These are phyloP conservation scores for Corylus heterophylla DNA, from an alignment of 306 rosid genomes.

Conservation along the genomic window DNA sequence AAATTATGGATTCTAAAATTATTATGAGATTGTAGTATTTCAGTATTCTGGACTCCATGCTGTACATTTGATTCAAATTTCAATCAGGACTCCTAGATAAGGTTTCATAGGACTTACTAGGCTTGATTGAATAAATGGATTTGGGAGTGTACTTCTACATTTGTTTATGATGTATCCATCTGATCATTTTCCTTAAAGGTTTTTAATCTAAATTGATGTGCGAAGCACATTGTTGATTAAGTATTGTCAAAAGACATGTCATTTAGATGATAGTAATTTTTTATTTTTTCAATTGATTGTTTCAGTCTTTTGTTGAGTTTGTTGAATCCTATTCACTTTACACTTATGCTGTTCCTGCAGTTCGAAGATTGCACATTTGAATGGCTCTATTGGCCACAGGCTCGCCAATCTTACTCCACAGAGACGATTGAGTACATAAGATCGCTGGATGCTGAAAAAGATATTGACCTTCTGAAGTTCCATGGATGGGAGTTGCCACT, in stretches of 20 bases:
- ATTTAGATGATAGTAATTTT: background rate
- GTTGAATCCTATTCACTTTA: slow-evolving; percentile 8
- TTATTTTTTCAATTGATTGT: background rate
- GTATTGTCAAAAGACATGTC: background rate
- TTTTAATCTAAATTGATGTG: background rate
- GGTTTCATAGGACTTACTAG: background rate
- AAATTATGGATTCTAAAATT: background rate
- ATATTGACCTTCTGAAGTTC: slow-evolving; percentile 75
- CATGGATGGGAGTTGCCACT: slow-evolving; percentile 81
- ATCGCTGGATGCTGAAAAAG: slow-evolving; percentile 79
- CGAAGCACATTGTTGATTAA: background rate
- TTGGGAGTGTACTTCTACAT: background rate
- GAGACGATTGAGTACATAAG: slow-evolving; percentile 69
- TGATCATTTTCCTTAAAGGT: background rate
- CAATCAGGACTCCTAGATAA: slow-evolving; percentile 8
- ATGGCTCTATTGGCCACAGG: slow-evolving; percentile 99
- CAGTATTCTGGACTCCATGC: slow-evolving; percentile 11
- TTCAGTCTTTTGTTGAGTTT: background rate
- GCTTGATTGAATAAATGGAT: background rate
- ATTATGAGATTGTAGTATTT: background rate
- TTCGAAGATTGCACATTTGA: slow-evolving; percentile 96
- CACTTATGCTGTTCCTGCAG: slow-evolving; percentile 41
- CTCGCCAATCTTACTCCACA: slow-evolving; percentile 61
- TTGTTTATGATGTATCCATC: background rate
- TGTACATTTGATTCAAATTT: slow-evolving; percentile 3